Conservation (phyloP, 192 early-diverging fungal genomes). For the Coemansia sp. region DNA sequence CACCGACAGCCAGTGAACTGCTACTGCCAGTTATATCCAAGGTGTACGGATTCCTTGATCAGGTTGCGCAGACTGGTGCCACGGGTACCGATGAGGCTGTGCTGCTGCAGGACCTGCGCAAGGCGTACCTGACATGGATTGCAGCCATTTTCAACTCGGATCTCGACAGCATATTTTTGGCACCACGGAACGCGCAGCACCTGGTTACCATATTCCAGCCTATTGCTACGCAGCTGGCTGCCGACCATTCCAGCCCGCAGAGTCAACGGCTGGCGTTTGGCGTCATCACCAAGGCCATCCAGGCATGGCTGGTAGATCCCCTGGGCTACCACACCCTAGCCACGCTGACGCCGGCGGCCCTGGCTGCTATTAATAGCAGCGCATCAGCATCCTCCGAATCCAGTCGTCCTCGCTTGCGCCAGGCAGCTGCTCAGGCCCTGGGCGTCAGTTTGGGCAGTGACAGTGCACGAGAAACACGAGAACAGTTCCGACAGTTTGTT, state of each 20-base stretch:
- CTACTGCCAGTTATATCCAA: constrained; percentile 77
- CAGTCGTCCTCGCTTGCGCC: constrained; percentile 16
- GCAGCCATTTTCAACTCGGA: constrained; percentile 76
- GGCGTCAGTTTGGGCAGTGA: constrained; percentile 23
- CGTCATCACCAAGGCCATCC: constrained; percentile 36
- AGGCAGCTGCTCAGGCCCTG: constrained; percentile 27
- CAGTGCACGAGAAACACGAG: constrained; percentile 28
- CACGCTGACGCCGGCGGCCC: constrained; percentile 36
- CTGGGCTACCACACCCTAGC: constrained; percentile 47
- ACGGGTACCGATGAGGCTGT: constrained; percentile 86
- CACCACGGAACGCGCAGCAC: constrained; percentile 60
- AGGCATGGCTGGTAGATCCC: constrained; percentile 51
- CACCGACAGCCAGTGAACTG: constrained; percentile 57
- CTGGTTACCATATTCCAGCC: constrained; percentile 39
- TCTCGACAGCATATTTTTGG: constrained; percentile 73
- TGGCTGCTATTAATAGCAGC: constrained; percentile 32
- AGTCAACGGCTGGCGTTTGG: constrained; percentile 49
- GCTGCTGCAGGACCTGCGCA: constrained; percentile 72
- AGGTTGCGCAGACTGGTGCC: constrained; percentile 59
- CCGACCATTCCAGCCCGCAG: constrained; percentile 26
- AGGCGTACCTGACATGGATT: constrained; percentile 80
- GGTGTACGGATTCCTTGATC: constrained; percentile 82
- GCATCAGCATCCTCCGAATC: constrained; percentile 8
- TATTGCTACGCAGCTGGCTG: constrained; percentile 35
- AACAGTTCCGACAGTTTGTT: constrained; percentile 70